These are phyloP conservation scores for Graphium sp. DNA, from an alignment of 2,329 filamentous ascomycete genomes.

Conservation along the genomic window DNA sequence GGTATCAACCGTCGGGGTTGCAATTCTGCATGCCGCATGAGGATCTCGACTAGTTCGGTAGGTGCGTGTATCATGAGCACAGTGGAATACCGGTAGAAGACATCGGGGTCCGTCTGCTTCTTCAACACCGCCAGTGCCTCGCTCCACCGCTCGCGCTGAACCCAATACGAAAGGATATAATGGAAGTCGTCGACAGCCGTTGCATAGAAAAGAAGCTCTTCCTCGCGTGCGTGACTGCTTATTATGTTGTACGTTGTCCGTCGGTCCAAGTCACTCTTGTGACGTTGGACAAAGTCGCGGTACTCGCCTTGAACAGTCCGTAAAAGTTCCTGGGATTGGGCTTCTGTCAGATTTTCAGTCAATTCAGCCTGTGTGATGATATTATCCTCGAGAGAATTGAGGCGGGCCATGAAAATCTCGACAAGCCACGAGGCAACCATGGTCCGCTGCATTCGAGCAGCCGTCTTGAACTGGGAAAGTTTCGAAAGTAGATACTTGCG, in stretches of 20 bases:
- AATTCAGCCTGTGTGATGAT: constrained; percentile 80
- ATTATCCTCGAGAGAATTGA: constrained; percentile 87
- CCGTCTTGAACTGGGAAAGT: constrained; percentile 65
- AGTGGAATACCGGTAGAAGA: constrained; percentile 93
- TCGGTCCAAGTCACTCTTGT: constrained; percentile 75
- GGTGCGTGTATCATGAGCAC: constrained; percentile 88
- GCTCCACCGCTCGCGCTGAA: constrained; percentile 82
- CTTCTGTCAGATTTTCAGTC: constrained; percentile 51
- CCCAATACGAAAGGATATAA: constrained; percentile 93
- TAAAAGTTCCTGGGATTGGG: constrained; percentile 57
- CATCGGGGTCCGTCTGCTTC: constrained; percentile 78
- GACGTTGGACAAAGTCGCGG: constrained; percentile 70
- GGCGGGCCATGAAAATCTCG: constrained; percentile 92
- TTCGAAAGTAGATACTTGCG: constrained; percentile 81
- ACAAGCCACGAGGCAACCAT: constrained; percentile 95
- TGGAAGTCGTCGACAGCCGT: constrained; percentile 81
- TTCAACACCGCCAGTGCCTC: constrained; percentile 81
- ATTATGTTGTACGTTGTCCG: constrained; percentile 94
- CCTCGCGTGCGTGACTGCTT: constrained; percentile 84
- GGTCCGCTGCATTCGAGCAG: constrained; percentile 75
- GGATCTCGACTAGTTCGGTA: constrained; percentile 76
- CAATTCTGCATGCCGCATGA: constrained; percentile 81
- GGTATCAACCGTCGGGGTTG: constrained; percentile 82
- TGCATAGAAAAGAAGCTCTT: constrained; percentile 83
- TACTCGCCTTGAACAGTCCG: constrained; percentile 59